Percentiles rank a stretch among this genome's conserved stretches.
Conservation (phyloP, 306 rosid species). For the Hylodesmum podocarpum region DNA sequence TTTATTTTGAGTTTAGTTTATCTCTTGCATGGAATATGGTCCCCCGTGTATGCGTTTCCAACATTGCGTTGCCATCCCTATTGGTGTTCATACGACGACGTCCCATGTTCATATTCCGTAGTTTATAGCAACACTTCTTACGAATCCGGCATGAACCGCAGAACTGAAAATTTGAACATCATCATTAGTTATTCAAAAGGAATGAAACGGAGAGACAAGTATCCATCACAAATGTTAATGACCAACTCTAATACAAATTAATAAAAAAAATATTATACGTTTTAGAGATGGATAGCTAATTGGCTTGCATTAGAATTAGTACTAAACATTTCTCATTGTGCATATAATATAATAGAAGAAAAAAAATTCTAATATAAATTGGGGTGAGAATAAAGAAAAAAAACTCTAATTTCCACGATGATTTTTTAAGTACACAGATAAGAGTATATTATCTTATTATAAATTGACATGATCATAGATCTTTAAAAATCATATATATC, state of each 20-base stretch:
- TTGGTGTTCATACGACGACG: not conserved
- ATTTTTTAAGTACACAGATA: not conserved
- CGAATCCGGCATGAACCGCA: constrained; percentile 26
- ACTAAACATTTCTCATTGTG: no score
- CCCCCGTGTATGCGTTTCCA: constrained; percentile 26
- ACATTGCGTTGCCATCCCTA: not conserved
- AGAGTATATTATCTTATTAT: no score
- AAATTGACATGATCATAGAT: no score
- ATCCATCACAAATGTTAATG: no score
- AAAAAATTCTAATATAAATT: no score
- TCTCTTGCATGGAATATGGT: constrained; percentile 30
- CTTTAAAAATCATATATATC: no score
- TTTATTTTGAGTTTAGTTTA: constrained; percentile 5
- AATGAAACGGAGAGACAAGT: not conserved
- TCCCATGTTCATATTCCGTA: not conserved
- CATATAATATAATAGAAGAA: no score
- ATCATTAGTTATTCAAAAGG: not conserved
- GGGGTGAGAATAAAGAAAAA: not conserved
- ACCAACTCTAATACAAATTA: no score
- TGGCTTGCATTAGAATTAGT: no score
- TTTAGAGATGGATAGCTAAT: no score
- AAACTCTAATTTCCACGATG: not conserved
- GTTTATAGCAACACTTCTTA: not conserved
- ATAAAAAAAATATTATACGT: no score
- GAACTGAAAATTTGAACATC: constrained; percentile 2